Conservation (phyloP, 352 stramenopile species). For the Globisporangium lucens region DNA sequence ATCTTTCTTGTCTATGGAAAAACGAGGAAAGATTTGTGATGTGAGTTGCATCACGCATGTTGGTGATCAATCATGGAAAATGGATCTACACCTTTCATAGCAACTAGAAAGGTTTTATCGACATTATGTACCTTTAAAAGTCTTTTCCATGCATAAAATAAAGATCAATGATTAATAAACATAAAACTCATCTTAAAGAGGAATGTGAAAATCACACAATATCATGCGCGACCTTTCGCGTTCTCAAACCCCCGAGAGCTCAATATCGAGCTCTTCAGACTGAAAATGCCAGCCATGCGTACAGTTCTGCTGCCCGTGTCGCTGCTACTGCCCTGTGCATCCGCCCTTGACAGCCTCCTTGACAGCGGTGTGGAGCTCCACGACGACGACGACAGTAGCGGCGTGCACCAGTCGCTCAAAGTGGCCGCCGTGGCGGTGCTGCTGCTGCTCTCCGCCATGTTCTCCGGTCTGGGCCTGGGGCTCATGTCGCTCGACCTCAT, state of each 20-base stretch:
- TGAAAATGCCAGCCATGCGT: not conserved
- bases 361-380: slow-evolving; percentile 1
- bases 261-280: not conserved
- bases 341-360: not conserved
- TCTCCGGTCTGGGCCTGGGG: slow-evolving; percentile 93
- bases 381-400: slow-evolving; percentile 14
- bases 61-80: not conserved
- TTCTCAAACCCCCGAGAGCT: not conserved
- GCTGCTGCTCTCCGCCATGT: slow-evolving; percentile 87
- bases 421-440: slow-evolving; percentile 53
- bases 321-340: slow-evolving; percentile 1
- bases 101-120: not conserved
- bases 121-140: not conserved
- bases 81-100: not conserved
- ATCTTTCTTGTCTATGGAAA: not conserved
- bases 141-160: not conserved
- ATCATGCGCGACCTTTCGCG: slow-evolving; percentile 1
- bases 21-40: not conserved
- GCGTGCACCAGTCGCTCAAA: slow-evolving; percentile 27
- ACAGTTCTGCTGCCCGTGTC: not conserved
- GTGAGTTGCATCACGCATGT: not conserved
- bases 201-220: not conserved
- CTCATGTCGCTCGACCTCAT: slow-evolving; percentile 98
- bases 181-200: not conserved
- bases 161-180: not conserved